phyloP scores from a whole-genome alignment of 2,329 filamentous ascomycete genomes.

The Thielaviopsis cerberus region DNA sequence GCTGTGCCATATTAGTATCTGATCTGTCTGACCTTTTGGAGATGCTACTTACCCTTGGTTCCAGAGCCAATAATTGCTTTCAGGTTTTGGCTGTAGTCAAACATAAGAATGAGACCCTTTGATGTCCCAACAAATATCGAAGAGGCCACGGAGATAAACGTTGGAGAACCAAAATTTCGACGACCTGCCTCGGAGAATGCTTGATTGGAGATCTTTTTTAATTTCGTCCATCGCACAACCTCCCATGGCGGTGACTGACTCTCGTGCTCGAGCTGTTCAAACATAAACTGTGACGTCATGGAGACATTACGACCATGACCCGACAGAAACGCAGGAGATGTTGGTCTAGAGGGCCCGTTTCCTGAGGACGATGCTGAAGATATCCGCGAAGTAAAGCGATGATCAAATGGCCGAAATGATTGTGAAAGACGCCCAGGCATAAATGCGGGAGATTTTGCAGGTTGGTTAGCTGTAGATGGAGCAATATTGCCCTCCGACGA shows the following conservation, averaged over 20 bases:
- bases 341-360: conserved; percentile 45
- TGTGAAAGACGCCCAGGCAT: conserved; percentile 29
- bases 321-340: conserved; percentile 61
- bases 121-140: conserved; percentile 81
- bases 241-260: conserved; percentile 77
- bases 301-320: conserved; percentile 67
- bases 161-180: conserved; percentile 80
- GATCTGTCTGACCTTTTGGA: too few species aligned
- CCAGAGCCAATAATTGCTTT: conserved; percentile 87
- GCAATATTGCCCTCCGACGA: conserved; percentile 59
- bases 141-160: conserved; percentile 73
- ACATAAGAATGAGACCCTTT: conserved; percentile 84
- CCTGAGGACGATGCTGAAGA: conserved; percentile 35
- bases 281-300: conserved; percentile 47
- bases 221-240: conserved; percentile 84
- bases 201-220: conserved; percentile 75
- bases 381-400: conserved; percentile 79
- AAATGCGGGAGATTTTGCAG: conserved; percentile 42
- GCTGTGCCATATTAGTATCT: conserved; percentile 29
- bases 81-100: conserved; percentile 91
- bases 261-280: conserved; percentile 46
- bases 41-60: conserved; percentile 48
- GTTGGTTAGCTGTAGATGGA: conserved; percentile 48
- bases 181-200: conserved; percentile 83
- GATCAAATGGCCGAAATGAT: conserved; percentile 82